Evolutionary conservation across 2,329 filamentous ascomycete species (phyloP).

Genomic region (Albophoma yamanashiensis): DNA sequence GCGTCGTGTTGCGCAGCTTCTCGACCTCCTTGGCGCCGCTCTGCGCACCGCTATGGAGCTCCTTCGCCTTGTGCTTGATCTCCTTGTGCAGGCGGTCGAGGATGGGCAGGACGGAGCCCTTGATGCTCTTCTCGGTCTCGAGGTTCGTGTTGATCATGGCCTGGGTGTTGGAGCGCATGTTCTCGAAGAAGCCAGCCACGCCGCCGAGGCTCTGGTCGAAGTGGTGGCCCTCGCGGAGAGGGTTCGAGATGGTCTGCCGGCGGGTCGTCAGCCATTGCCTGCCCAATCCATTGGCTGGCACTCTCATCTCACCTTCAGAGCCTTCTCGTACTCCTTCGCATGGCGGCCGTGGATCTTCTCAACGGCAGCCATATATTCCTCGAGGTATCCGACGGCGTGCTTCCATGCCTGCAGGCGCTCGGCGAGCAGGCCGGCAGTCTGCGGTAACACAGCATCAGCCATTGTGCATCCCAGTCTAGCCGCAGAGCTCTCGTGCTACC

Average conservation of each 20-base stretch:
- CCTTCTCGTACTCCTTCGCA: conserved; percentile 90
- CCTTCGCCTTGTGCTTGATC: conserved; percentile 94
- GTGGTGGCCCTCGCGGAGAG: conserved; percentile 81
- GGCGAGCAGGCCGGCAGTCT: conserved; percentile 71
- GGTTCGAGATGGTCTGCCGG: conserved; percentile 67
- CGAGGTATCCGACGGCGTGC: conserved; percentile 81
- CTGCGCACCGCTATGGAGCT: conserved; percentile 67
- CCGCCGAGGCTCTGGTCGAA: conserved; percentile 88
- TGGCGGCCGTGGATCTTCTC: conserved; percentile 80
- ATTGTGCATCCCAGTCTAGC: not conserved
- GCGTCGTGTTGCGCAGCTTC: conserved; percentile 73
- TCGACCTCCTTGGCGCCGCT: conserved; percentile 87
- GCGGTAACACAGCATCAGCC: not conserved
- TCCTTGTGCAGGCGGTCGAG: conserved; percentile 88
- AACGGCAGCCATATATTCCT: conserved; percentile 77
- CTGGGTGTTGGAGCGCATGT: conserved; percentile 86
- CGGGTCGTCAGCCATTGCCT: not conserved
- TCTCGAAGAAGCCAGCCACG: conserved; percentile 84
- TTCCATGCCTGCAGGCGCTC: conserved; percentile 94
- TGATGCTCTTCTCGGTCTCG: conserved; percentile 86
- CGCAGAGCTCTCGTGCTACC: conserved; percentile 13
- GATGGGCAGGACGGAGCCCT: conserved; percentile 74
- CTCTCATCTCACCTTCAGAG: conserved; percentile 56
- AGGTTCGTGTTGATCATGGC: conserved; percentile 79
- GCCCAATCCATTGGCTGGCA: fast-evolving